Evolutionary conservation across 371 early-diverging fungal genomes (phyloP).

Genomic region (Rhizopus delemar): DNA sequence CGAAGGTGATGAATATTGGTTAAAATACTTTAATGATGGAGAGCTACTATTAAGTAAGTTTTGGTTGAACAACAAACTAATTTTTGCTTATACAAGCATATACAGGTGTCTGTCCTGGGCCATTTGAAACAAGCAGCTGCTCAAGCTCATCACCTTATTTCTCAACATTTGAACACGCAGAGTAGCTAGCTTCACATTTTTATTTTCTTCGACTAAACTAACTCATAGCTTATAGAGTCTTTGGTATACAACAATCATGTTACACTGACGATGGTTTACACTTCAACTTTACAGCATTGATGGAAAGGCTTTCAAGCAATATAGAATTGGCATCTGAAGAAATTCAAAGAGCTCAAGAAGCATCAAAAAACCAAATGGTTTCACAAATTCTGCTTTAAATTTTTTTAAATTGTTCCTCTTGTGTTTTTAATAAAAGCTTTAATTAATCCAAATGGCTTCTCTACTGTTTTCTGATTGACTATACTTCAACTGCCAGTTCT

Average conservation of each 20-base stretch:
- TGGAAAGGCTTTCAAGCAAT: neutral
- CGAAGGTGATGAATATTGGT: constrained; percentile 25
- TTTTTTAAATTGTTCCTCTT: neutral
- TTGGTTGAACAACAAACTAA: too few relatives aligned
- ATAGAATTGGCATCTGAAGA: neutral
- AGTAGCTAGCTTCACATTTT: neutral
- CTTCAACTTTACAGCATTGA: constrained; percentile 4
- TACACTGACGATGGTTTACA: neutral
- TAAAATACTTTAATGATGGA: constrained; percentile 6
- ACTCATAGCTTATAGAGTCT: neutral
- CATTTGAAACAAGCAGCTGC: constrained; percentile 20
- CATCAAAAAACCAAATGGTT: neutral
- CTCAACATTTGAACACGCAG: constrained; percentile 1
- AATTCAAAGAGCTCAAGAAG: neutral
- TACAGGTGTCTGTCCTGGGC: constrained; percentile 14
- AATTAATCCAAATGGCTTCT: neutral
- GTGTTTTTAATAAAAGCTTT: neutral
- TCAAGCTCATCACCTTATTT: constrained; percentile 9
- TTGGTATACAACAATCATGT: constrained; percentile 4
- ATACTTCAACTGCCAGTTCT: constrained; percentile 39
- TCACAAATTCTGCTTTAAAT: neutral
- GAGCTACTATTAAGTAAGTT: constrained; percentile 1
- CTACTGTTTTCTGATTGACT: constrained; percentile 27
- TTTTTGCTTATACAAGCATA: neutral
- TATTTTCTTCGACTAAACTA: neutral